Base-by-base conservation (phyloP, 805 yeast genomes). In the Yamadazyma takamatsuzukensis region DNA sequence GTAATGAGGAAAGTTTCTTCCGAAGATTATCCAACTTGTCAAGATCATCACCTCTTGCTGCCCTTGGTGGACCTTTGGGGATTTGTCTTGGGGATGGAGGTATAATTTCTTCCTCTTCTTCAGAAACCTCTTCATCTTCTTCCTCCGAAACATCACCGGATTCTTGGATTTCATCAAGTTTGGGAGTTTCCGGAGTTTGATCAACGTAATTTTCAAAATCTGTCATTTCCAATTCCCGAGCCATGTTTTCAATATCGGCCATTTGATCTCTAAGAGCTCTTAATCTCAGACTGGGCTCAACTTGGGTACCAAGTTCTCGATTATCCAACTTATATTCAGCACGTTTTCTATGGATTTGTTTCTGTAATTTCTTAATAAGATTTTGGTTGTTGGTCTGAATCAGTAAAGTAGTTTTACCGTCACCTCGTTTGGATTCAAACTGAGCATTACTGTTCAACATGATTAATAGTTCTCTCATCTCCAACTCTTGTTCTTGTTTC, bases 211-310 rank as follows among this genome's bases (percentile, higher is more conserved):
- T 58, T 31, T 74, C 80, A 48, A 86, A 88, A 44, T 87, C 93
- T 14, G 84, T 82, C 74, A 78, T 80, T 53, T 90, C 97, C 37
- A 90, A 68, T 48, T 83, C 84, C 39, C 94, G 65, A 0, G 96
- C 96, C 63, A 85, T 84, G 29, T 75, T 73, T 51, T 85, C 95
- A 33, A 89, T 69, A 41, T 76, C 80, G 38, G 84, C 94, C 95
- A 87, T 87, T 51, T 81, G 74, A 47, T 81, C 85, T 34, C 96
- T 69, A 46, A 89, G 66, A 27, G 76, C 80, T 39, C 93, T 70
- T 32, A 88, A 60, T 43, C 90, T 67, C 3, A 83, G 73, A 47
- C 83, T 82, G 3, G 96, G 95, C 51, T 85, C 95, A 17, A 80
- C 73, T 18, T 70, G 66, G 9, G 72, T 51, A 30, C 76, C 77